Conservation (phyloP, 805 yeast genomes). For the Starmerella davenportii region DNA sequence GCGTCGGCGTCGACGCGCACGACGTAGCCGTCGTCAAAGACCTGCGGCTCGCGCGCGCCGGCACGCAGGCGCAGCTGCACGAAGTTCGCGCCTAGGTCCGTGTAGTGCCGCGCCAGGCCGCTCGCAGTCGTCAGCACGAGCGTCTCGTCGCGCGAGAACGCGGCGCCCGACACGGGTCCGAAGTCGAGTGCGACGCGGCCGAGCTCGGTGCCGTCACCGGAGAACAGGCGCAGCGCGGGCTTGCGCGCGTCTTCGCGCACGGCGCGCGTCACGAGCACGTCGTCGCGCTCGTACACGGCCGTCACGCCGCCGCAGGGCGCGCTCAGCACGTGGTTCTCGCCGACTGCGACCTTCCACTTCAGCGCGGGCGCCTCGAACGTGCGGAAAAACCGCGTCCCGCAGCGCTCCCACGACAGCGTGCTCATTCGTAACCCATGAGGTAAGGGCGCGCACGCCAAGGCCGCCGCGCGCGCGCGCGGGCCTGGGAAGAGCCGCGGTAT, state of each 20-base stretch:
- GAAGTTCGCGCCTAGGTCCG: slow-evolving; percentile 52
- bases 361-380: slow-evolving; percentile 38
- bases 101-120: slow-evolving; percentile 39
- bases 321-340: slow-evolving; percentile 30
- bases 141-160: slow-evolving; percentile 36
- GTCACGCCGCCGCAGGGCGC: slow-evolving; percentile 39
- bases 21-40: neutral
- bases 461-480: no score
- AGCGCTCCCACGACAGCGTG: slow-evolving; percentile 55
- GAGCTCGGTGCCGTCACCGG: slow-evolving; percentile 21
- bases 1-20: neutral
- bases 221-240: slow-evolving; percentile 18
- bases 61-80: slow-evolving; percentile 15
- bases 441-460: no score
- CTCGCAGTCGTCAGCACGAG: slow-evolving; percentile 37
- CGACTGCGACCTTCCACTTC: slow-evolving; percentile 31
- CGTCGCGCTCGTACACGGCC: slow-evolving; percentile 24
- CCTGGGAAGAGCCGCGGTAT: no score
- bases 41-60: neutral
- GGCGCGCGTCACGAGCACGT: slow-evolving; percentile 3
- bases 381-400: slow-evolving; percentile 52
- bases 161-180: slow-evolving; percentile 37
- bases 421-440: slow-evolving; percentile 1
- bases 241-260: slow-evolving; percentile 1
- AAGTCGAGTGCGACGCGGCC: slow-evolving; percentile 23